A percentile compares a stretch with the other conserved stretches of the same genome.
phyloP scores from a whole-genome alignment of 1,284 basidiomycete species.

The Ustilago lituana region DNA sequence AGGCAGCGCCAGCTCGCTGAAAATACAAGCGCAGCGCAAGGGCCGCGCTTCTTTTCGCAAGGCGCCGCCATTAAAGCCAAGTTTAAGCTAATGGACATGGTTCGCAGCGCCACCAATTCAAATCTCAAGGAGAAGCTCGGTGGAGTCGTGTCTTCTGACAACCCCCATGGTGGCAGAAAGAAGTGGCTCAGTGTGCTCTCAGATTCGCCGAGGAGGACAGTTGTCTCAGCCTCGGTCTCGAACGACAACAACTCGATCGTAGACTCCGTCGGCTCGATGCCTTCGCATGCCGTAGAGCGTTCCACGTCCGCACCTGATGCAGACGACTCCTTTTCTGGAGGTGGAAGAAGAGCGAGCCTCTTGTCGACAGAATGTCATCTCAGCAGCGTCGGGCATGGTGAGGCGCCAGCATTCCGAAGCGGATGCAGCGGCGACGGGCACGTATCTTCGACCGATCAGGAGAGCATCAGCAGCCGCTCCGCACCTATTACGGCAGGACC shows the following conservation, averaged over 20 bases:
- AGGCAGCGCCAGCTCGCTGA: conserved; percentile 30
- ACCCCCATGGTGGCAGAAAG: conserved; percentile 20
- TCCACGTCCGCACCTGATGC: background rate
- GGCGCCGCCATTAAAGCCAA: conserved; percentile 59
- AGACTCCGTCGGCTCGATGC: conserved; percentile 20
- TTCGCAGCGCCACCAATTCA: conserved; percentile 37
- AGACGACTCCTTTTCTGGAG: conserved; percentile 5
- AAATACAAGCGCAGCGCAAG: conserved; percentile 54
- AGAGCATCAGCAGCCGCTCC: conserved; percentile 2
- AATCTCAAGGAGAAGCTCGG: conserved; percentile 41
- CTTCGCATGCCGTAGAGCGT: conserved; percentile 9
- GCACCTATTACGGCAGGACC: conserved; percentile 8
- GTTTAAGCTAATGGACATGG: conserved; percentile 49
- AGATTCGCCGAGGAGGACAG: conserved; percentile 17
- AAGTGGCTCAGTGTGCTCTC: conserved; percentile 36
- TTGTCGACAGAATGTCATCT: conserved; percentile 11
- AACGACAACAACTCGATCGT: conserved; percentile 26
- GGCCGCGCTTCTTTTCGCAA: conserved; percentile 50
- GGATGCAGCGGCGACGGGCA: conserved; percentile 8
- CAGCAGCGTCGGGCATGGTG: conserved; percentile 19
- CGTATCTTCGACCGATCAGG: conserved; percentile 11
- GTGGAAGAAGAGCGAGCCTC: conserved; percentile 20
- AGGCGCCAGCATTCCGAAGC: conserved; percentile 4
- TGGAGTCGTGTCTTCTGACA: conserved; percentile 14
- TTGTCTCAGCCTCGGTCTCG: conserved; percentile 12